A percentile compares a stretch with the other conserved stretches of the same genome.
These are phyloP conservation scores for Podaxis carcinomalis DNA, from an alignment of 768 basidiomycete genomes.

Conservation along the genomic window DNA sequence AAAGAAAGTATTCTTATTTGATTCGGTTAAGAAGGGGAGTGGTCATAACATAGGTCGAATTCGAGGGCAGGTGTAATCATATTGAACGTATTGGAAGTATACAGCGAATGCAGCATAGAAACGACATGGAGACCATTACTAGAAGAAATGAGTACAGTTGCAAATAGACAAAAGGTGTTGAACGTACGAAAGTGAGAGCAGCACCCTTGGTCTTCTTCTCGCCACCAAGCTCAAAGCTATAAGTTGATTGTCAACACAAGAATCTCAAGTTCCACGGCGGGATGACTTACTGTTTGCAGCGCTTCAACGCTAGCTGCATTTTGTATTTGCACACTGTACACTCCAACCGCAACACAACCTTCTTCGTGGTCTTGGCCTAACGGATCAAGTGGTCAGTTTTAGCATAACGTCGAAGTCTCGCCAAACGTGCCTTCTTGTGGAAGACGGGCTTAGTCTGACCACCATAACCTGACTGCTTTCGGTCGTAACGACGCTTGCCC, in stretches of 20 bases:
- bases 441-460: slow-evolving; percentile 99
- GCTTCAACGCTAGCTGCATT: slow-evolving; percentile 93
- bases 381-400: background rate
- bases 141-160: background rate
- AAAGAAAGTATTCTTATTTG: background rate
- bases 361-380: slow-evolving; percentile 98
- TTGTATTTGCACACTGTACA: slow-evolving; percentile 99
- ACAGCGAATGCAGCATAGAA: slow-evolving; percentile 19
- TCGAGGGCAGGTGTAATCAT: slow-evolving; percentile 23
- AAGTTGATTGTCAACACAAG: background rate
- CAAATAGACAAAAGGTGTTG: background rate
- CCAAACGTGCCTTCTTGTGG: slow-evolving; percentile 90
- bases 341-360: slow-evolving; percentile 96
- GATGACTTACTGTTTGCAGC: slow-evolving; percentile 92
- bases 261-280: background rate
- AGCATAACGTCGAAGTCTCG: background rate
- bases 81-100: slow-evolving; percentile 20
- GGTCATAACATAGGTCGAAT: background rate
- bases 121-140: slow-evolving; percentile 22
- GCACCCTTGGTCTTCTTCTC: slow-evolving; percentile 99
- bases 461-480: slow-evolving; percentile 98
- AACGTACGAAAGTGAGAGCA: slow-evolving; percentile 87
- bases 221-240: slow-evolving; percentile 97
- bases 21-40: background rate
- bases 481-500: slow-evolving; percentile 99